Percentiles rank a stretch among this genome's conserved stretches.
These are phyloP conservation scores for Podospora comata DNA, from an alignment of 495 filamentous ascomycete species.

Conservation along the genomic window DNA sequence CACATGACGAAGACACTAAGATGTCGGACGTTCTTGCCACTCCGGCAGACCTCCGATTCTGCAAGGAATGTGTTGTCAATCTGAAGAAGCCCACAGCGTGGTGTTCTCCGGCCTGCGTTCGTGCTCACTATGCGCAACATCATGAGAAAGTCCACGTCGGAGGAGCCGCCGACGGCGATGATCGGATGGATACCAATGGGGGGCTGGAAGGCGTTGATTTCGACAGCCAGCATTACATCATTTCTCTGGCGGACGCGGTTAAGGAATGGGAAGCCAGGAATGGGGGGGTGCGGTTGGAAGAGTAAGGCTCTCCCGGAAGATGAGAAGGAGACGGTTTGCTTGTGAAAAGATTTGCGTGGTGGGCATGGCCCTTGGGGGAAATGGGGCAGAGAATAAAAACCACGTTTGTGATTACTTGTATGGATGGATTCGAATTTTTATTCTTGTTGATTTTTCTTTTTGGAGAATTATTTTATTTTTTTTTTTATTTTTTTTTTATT, in stretches of 20 bases:
- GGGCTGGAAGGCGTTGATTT: not conserved
- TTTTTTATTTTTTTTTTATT: too few species aligned
- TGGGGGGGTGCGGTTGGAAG: not conserved
- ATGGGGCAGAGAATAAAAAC: too few species aligned
- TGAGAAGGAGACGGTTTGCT: not conserved
- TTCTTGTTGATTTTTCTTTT: too few species aligned
- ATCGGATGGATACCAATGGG: slow-evolving; percentile 24
- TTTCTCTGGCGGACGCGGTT: slow-evolving; percentile 16
- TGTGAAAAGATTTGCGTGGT: too few species aligned
- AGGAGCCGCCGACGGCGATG: slow-evolving; percentile 23
- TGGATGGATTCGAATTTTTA: too few species aligned
- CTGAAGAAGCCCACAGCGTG: slow-evolving; percentile 35
- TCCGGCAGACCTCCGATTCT: slow-evolving; percentile 27
- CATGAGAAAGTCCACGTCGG: slow-evolving; percentile 40
- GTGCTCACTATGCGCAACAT: slow-evolving; percentile 40
- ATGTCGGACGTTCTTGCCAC: not conserved
- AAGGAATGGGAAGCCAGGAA: slow-evolving; percentile 38
- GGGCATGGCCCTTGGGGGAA: too few species aligned
- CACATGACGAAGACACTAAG: slow-evolving; percentile 7
- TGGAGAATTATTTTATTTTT: too few species aligned
- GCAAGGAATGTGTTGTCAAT: slow-evolving; percentile 40
- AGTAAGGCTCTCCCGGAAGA: not conserved
- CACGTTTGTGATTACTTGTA: too few species aligned
- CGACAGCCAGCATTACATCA: not conserved
- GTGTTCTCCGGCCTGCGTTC: slow-evolving; percentile 43